A percentile compares a stretch with the other conserved stretches of the same genome.
Conservation (phyloP, 768 basidiomycete species). For the Suillus luteus region DNA sequence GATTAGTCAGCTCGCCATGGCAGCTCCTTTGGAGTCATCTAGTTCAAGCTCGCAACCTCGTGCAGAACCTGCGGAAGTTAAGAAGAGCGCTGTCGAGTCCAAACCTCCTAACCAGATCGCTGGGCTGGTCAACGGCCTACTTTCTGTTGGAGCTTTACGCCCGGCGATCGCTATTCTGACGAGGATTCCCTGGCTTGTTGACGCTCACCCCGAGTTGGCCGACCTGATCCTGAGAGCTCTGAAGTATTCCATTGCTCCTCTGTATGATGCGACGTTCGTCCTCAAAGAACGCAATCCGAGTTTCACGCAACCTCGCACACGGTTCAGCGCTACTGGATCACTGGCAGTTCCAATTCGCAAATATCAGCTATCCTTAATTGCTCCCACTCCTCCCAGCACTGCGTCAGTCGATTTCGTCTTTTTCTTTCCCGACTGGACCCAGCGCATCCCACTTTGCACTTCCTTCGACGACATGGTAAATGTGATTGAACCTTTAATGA, state of each 20-base stretch:
- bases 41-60: conserved; percentile 43
- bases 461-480: conserved; percentile 69
- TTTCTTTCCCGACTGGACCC: conserved; percentile 87
- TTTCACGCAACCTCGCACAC: conserved; percentile 62
- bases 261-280: conserved; percentile 57
- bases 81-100: conserved; percentile 37
- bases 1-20: conserved; percentile 79
- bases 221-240: conserved; percentile 83
- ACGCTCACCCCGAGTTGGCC: conserved; percentile 79
- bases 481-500: conserved; percentile 78
- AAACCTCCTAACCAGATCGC: conserved; percentile 76
- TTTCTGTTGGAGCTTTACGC: conserved; percentile 82
- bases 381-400: conserved; percentile 82
- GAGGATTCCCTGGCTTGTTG: conserved; percentile 83
- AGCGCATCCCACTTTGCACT: conserved; percentile 65
- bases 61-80: conserved; percentile 39
- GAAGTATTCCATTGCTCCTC: conserved; percentile 62
- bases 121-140: conserved; percentile 74
- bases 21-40: conserved; percentile 72
- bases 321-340: conserved; percentile 62
- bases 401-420: conserved; percentile 77
- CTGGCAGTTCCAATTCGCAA: conserved; percentile 57
- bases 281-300: conserved; percentile 62
- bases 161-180: conserved; percentile 78
- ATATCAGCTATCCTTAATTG: conserved; percentile 67